Evolutionary conservation across 257 asterid species (phyloP).

Genomic region (Capsicum rhomboideum): DNA sequence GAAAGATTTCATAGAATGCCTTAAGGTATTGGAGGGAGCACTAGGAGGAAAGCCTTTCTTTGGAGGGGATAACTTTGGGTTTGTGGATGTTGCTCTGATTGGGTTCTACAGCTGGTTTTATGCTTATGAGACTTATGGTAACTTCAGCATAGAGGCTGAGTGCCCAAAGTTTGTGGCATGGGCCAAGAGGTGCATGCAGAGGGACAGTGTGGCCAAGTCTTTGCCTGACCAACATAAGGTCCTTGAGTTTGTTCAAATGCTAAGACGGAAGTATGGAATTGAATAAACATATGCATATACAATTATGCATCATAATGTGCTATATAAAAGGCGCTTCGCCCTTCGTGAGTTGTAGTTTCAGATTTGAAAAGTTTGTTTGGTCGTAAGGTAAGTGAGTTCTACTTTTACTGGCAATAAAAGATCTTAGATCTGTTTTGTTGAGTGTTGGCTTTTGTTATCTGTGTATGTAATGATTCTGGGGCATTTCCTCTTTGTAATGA

Average conservation of each 20-base stretch:
- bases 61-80: constrained; percentile 14
- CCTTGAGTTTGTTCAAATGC: background rate
- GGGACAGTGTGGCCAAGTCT: constrained; percentile 26
- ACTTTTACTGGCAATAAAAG: background rate
- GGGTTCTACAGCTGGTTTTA: constrained; percentile 12
- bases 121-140: constrained; percentile 14
- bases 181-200: constrained; percentile 33
- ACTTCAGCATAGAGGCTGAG: constrained; percentile 25
- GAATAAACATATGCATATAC: background rate
- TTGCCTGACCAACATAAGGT: constrained; percentile 22
- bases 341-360: background rate
- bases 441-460: background rate
- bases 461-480: background rate
- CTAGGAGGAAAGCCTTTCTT: constrained; percentile 14
- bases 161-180: constrained; percentile 31
- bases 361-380: background rate
- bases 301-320: background rate
- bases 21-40: constrained; percentile 3
- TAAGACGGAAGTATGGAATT: constrained; percentile 4
- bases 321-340: too few species aligned
- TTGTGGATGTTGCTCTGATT: constrained; percentile 9
- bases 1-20: constrained; percentile 7
- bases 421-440: background rate
- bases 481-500: background rate
- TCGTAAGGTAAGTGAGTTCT: background rate